These are phyloP conservation scores for Suhomyces sp. DNA, from an alignment of 805 yeast genomes.

Conservation along the genomic window DNA sequence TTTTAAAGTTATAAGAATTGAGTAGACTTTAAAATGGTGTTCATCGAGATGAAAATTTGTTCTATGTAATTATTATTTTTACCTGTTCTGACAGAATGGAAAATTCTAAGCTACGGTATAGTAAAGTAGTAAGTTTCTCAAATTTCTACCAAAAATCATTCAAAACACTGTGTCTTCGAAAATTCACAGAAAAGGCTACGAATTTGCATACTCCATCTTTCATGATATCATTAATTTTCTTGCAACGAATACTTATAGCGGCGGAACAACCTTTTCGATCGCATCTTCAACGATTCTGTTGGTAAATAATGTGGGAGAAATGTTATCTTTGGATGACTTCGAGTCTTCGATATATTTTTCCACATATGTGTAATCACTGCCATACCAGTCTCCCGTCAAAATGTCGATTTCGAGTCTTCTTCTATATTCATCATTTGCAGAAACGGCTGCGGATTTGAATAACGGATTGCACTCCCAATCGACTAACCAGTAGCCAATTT, in stretches of 20 bases:
- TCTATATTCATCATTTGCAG: conserved; percentile 1
- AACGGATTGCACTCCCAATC: conserved; percentile 37
- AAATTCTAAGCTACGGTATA: no score
- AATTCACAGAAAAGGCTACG: no score
- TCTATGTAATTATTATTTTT: no score
- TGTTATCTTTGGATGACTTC: conserved; percentile 17
- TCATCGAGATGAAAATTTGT: no score
- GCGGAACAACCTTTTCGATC: conserved; percentile 34
- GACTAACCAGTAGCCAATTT: conserved; percentile 44
- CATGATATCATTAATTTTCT: no score
- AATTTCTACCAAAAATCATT: no score
- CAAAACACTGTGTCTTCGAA: no score
- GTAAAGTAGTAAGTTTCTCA: no score
- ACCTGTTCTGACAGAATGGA: no score
- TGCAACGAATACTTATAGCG: conserved; percentile 30
- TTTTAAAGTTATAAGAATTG: no score
- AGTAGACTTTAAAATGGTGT: no score
- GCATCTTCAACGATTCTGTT: conserved; percentile 40
- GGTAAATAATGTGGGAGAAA: conserved; percentile 33
- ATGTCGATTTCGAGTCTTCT: conserved; percentile 29
- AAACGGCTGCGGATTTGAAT: conserved; percentile 7
- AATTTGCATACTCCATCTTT: no score
- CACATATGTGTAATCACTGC: conserved; percentile 38
- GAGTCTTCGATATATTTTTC: conserved; percentile 25
- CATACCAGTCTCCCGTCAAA: conserved; percentile 45